Conservation (phyloP, 1,284 basidiomycete genomes). For the Malassezia equina region DNA sequence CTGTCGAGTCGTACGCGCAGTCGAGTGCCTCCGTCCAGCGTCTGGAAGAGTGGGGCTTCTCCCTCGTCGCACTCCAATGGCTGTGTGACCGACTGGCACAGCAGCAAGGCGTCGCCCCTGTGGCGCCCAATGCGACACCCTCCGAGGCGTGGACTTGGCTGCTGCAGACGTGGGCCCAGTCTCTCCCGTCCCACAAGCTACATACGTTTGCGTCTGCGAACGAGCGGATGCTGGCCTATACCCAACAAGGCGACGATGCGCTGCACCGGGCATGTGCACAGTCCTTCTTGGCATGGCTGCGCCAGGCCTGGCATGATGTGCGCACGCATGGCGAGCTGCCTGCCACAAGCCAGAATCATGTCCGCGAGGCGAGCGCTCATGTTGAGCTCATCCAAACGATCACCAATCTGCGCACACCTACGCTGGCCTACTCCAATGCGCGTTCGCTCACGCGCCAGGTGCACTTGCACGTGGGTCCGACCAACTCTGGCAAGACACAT, state of each 20-base stretch:
- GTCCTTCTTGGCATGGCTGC: conserved; percentile 14
- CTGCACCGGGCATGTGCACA: conserved; percentile 7
- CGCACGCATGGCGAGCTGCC: background rate
- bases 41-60: background rate
- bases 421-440: conserved; percentile 48
- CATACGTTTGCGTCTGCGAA: background rate
- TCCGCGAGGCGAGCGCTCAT: conserved; percentile 14
- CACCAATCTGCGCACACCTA: conserved; percentile 36
- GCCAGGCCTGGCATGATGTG: background rate
- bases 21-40: background rate
- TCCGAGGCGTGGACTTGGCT: background rate
- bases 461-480: conserved; percentile 92
- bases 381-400: conserved; percentile 20
- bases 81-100: background rate
- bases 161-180: background rate
- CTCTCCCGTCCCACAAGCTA: background rate
- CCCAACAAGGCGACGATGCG: conserved; percentile 3
- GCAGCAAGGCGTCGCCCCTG: background rate
- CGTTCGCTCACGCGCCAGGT: conserved; percentile 61
- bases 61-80: background rate
- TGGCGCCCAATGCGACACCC: background rate
- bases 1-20: background rate
- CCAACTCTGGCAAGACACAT: conserved; percentile 94
- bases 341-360: background rate
- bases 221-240: background rate